Evolutionary conservation across 2,329 filamentous ascomycete genomes (phyloP).

Genomic region (Pseudocercospora musae): DNA sequence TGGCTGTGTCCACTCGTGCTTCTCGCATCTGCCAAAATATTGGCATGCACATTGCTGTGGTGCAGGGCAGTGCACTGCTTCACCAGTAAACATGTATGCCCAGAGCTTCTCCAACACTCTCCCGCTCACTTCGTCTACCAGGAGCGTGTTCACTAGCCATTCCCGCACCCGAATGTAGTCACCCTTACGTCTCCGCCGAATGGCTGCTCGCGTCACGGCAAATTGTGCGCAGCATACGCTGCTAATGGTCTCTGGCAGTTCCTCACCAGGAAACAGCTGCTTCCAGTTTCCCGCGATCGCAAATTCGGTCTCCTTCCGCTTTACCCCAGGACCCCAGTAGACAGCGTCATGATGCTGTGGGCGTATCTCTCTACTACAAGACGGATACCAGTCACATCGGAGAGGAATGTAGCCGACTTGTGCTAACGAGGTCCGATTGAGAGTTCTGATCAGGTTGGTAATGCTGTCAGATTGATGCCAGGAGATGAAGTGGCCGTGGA

Average conservation of each 20-base stretch:
- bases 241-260: constrained; percentile 39
- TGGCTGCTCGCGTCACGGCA: constrained; percentile 33
- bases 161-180: constrained; percentile 41
- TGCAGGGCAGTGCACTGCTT: constrained; percentile 24
- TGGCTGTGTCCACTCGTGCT: constrained; percentile 12
- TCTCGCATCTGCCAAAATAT: constrained; percentile 22
- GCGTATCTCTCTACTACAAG: constrained; percentile 27
- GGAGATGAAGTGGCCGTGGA: constrained; percentile 28
- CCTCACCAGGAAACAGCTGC: constrained; percentile 20
- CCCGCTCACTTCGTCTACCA: constrained; percentile 51
- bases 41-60: constrained; percentile 24
- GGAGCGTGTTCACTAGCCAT: constrained; percentile 49
- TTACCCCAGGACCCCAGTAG: constrained; percentile 29
- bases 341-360: constrained; percentile 23
- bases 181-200: constrained; percentile 27
- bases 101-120: constrained; percentile 57
- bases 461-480: constrained; percentile 29
- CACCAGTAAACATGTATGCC: constrained; percentile 48
- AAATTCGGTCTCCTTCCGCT: constrained; percentile 22
- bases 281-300: constrained; percentile 12
- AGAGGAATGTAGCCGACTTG: constrained; percentile 29
- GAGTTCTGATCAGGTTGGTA: constrained; percentile 24
- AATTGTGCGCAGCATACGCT: constrained; percentile 34
- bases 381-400: constrained; percentile 26
- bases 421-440: constrained; percentile 24